phyloP scores from a whole-genome alignment of 768 basidiomycete species.

The Pleurotus platypus region DNA sequence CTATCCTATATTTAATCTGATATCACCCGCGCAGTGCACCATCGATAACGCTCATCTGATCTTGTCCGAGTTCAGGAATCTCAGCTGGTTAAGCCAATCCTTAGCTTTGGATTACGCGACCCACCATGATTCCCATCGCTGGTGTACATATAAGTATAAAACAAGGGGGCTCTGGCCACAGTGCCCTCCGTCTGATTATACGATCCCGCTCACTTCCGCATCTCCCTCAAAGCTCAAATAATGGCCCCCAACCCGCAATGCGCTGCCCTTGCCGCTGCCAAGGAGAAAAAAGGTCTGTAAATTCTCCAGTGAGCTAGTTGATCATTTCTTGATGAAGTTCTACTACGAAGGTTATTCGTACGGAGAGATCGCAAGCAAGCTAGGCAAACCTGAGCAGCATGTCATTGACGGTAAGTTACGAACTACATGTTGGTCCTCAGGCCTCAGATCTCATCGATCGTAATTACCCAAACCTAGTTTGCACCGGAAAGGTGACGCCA shows the following conservation, averaged over 20 bases:
- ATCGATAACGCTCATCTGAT: no score
- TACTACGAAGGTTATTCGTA: slow-evolving; percentile 43
- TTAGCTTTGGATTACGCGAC: no score
- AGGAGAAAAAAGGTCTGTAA: slow-evolving; percentile 42
- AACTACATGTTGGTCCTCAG: not conserved
- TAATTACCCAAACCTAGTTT: slow-evolving; percentile 34
- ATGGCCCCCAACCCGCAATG: slow-evolving; percentile 58
- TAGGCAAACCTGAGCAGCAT: slow-evolving; percentile 40
- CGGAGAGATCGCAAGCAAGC: slow-evolving; percentile 40
- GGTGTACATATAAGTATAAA: no score
- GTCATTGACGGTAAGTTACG: slow-evolving; percentile 48
- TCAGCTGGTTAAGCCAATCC: no score
- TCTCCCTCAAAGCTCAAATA: slow-evolving; percentile 3
- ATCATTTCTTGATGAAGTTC: not conserved
- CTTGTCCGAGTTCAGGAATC: no score
- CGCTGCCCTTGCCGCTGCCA: slow-evolving; percentile 51
- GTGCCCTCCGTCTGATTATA: no score
- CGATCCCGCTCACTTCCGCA: no score
- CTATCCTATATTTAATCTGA: no score
- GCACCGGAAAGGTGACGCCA: slow-evolving; percentile 19
- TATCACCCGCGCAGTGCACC: no score
- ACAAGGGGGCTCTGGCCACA: no score
- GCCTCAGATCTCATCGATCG: not conserved
- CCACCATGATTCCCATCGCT: no score
- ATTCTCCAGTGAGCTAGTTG: not conserved